These are phyloP conservation scores for Phaeosphaeriaceae sp. DNA, from an alignment of 2,329 filamentous ascomycete genomes.

Conservation along the genomic window DNA sequence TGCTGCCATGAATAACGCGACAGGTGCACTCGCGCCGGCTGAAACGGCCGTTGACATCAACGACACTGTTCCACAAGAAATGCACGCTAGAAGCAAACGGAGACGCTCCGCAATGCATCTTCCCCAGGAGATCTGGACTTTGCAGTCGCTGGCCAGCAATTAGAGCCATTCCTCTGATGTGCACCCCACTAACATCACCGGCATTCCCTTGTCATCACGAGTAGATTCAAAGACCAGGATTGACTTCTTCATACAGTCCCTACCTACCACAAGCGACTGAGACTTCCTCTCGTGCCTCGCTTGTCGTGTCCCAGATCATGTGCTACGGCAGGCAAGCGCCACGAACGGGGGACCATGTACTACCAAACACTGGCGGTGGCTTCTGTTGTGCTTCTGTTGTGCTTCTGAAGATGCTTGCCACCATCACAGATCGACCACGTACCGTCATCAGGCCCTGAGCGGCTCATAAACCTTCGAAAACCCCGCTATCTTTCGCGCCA, in stretches of 20 bases:
- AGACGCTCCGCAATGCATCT: neutral
- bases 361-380: constrained; percentile 5
- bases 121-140: neutral
- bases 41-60: constrained; percentile 1
- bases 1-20: neutral
- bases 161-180: neutral
- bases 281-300: neutral
- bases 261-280: constrained; percentile 1
- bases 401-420: neutral
- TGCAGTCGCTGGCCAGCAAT: neutral
- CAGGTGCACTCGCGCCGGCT: neutral
- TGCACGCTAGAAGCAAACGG: neutral
- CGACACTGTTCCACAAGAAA: constrained; percentile 1
- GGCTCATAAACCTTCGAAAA: neutral
- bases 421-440: neutral
- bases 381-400: constrained; percentile 8
- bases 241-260: neutral
- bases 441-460: neutral
- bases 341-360: constrained; percentile 4
- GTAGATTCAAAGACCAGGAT: constrained; percentile 3
- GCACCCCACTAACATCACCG: neutral
- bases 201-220: neutral
- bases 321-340: constrained; percentile 12
- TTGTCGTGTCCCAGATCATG: constrained; percentile 3
- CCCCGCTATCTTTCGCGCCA: neutral